A percentile compares a stretch with the other conserved stretches of the same genome.
These are phyloP conservation scores for Diaporthe nobilis DNA, from an alignment of 2,329 filamentous ascomycete species.

Conservation along the genomic window DNA sequence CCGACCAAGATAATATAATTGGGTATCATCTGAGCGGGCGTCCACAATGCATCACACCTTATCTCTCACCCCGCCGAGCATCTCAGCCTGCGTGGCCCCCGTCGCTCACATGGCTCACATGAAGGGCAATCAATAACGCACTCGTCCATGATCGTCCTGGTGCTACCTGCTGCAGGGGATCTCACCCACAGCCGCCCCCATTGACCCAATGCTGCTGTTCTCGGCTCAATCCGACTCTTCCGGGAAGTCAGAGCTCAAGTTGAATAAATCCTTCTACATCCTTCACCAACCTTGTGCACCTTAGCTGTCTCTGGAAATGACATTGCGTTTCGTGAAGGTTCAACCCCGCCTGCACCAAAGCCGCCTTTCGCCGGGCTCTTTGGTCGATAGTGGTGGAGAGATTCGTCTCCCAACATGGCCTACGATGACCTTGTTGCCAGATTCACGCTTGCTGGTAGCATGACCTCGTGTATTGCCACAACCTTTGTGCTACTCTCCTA, in stretches of 20 bases:
- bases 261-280: not conserved
- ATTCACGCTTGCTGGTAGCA: slow-evolving; percentile 41
- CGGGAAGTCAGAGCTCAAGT: slow-evolving; percentile 2
- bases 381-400: slow-evolving; percentile 12
- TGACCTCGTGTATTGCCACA: slow-evolving; percentile 41
- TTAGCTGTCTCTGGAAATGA: not conserved
- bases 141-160: slow-evolving; percentile 4
- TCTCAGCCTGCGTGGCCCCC: not conserved
- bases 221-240: not conserved
- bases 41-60: slow-evolving; percentile 29
- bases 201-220: not conserved
- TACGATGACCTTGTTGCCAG: slow-evolving; percentile 33
- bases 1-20: slow-evolving; percentile 28
- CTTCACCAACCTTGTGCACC: not conserved
- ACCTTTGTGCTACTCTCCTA: slow-evolving; percentile 41
- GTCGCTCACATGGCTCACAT: slow-evolving; percentile 1
- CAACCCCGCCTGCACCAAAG: slow-evolving; percentile 1
- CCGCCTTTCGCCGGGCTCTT: not conserved
- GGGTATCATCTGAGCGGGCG: slow-evolving; percentile 19
- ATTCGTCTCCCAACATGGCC: slow-evolving; percentile 23
- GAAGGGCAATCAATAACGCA: slow-evolving; percentile 13
- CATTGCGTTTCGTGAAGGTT: slow-evolving; percentile 5
- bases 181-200: not conserved
- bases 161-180: slow-evolving; percentile 6
- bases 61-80: slow-evolving; percentile 20